Conservation (phyloP, 768 basidiomycete genomes). For the Mycena polygramma region DNA sequence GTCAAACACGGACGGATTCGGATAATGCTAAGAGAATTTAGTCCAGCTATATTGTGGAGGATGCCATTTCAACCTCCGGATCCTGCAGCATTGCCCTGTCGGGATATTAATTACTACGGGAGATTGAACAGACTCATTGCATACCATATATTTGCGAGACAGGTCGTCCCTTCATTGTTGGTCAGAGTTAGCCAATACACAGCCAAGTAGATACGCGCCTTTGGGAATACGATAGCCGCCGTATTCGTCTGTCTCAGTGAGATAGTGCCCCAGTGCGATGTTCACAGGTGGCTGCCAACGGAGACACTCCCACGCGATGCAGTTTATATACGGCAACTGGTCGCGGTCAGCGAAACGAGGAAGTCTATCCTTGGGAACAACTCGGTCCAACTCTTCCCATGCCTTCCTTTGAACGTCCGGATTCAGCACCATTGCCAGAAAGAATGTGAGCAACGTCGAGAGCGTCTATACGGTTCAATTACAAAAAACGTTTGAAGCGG, state of each 20-base stretch:
- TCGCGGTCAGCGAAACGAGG: constrained; percentile 39
- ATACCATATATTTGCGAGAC: constrained; percentile 7
- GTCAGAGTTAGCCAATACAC: neutral
- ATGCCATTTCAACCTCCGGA: constrained; percentile 40
- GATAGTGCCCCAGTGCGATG: constrained; percentile 27
- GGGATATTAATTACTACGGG: neutral
- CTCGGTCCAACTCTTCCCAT: constrained; percentile 48
- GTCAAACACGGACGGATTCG: constrained; percentile 61
- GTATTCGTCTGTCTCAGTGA: constrained; percentile 57
- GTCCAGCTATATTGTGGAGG: neutral
- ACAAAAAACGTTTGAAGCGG: neutral
- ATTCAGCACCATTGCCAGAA: constrained; percentile 52
- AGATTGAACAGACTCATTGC: neutral
- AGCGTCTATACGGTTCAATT: constrained; percentile 41
- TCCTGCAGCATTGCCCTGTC: constrained; percentile 66
- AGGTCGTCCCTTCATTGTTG: constrained; percentile 24
- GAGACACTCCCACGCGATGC: constrained; percentile 55
- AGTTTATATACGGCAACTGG: constrained; percentile 57
- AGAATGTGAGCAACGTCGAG: constrained; percentile 50
- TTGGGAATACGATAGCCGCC: constrained; percentile 59
- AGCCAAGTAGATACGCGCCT: constrained; percentile 48
- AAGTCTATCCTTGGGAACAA: constrained; percentile 42
- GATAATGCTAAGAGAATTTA: constrained; percentile 45
- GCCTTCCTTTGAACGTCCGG: constrained; percentile 51
- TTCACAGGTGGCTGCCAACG: constrained; percentile 41